phyloP scores from a whole-genome alignment of 768 basidiomycete genomes.

The Lactarius sanguifluus region DNA sequence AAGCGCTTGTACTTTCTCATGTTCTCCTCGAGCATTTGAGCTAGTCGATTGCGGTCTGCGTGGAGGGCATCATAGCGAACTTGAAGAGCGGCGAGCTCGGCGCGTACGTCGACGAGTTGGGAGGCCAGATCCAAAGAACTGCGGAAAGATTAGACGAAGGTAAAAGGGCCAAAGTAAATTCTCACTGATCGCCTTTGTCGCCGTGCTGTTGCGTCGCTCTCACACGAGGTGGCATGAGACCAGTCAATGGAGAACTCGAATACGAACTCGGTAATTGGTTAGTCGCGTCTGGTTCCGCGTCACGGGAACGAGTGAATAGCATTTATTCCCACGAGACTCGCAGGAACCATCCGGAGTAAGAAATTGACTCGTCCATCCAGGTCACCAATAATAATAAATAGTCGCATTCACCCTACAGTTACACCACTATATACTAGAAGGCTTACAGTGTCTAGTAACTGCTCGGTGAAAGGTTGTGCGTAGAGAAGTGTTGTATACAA shows the following conservation, averaged over 20 bases:
- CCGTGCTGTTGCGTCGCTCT: not conserved
- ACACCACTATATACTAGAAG: not conserved
- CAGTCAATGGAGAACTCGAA: not conserved
- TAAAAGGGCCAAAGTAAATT: too few species aligned
- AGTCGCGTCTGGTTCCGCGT: not conserved
- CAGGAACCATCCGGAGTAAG: too few species aligned
- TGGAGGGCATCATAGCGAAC: conserved; percentile 22
- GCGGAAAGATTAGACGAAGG: not conserved
- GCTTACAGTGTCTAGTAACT: too few species aligned
- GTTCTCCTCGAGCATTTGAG: not conserved
- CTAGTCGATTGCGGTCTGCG: conserved; percentile 14
- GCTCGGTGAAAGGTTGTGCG: not conserved
- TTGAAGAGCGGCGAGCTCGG: conserved; percentile 19
- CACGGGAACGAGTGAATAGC: not conserved
- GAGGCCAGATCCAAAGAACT: conserved; percentile 8
- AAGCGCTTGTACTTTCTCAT: conserved; percentile 24
- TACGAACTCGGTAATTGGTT: not conserved
- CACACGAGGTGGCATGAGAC: conserved; percentile 8
- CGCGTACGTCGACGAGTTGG: conserved; percentile 10
- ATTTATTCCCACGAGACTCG: not conserved
- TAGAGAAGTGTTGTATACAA: not conserved
- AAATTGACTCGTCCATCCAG: too few species aligned
- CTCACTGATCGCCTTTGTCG: not conserved
- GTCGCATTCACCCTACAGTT: not conserved
- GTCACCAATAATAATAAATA: too few species aligned